Evolutionary conservation across 495 filamentous ascomycete genomes (phyloP).

Genomic region (Penicillium daleae): DNA sequence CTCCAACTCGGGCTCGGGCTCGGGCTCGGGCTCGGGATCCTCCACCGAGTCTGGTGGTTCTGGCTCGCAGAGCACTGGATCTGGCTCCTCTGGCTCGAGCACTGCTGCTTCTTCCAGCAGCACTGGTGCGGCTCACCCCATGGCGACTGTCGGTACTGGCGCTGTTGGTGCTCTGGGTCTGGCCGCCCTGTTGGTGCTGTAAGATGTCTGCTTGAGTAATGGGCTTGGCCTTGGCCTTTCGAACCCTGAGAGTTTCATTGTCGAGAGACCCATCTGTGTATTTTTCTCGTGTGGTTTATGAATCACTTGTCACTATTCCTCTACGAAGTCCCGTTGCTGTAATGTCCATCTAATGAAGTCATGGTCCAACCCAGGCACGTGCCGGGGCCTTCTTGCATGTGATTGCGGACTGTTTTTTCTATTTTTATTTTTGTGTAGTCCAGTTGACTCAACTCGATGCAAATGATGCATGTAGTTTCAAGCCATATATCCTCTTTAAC

Average conservation of each 20-base stretch:
- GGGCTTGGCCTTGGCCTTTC: neutral
- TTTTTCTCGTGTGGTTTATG: conserved; percentile 10
- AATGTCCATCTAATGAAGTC: conserved; percentile 34
- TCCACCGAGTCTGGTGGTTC: conserved; percentile 13
- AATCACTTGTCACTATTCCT: neutral
- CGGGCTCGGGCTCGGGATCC: conserved; percentile 17
- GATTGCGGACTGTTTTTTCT: conserved; percentile 13
- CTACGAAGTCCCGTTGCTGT: conserved; percentile 7
- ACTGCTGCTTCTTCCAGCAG: conserved; percentile 31
- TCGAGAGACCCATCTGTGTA: neutral
- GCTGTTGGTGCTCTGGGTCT: conserved; percentile 44
- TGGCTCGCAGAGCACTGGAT: conserved; percentile 5
- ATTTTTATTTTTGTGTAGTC: neutral
- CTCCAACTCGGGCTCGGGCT: conserved; percentile 17
- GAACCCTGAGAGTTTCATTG: neutral
- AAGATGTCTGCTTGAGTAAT: conserved; percentile 18
- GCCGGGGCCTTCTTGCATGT: conserved; percentile 18
- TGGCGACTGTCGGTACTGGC: conserved; percentile 42
- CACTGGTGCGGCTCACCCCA: conserved; percentile 37
- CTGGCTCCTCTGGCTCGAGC: conserved; percentile 21
- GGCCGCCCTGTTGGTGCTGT: conserved; percentile 47
- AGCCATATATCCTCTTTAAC: neutral
- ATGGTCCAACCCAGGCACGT: conserved; percentile 22
- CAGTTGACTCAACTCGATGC: neutral
- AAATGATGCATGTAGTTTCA: neutral